Evolutionary conservation across 192 early-diverging fungal species (phyloP).

Genomic region (Gryganskiella cystojenkinii): DNA sequence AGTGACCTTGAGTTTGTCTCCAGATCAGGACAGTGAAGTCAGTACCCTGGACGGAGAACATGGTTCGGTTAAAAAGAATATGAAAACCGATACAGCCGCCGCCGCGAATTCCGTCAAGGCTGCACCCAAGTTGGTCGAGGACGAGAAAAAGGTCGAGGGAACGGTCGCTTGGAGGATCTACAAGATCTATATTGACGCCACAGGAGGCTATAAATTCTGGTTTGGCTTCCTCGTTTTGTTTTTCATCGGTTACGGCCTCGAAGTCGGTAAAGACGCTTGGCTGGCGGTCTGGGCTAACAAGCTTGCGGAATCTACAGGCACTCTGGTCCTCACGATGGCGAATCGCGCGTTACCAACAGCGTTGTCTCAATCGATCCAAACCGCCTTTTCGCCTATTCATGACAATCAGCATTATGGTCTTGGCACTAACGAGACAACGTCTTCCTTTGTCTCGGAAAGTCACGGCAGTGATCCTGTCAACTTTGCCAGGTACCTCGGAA

Average conservation of each 20-base stretch:
- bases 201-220: constrained; percentile 69
- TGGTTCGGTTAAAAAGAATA: constrained; percentile 50
- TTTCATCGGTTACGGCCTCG: constrained; percentile 39
- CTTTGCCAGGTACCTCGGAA: too few species aligned
- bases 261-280: constrained; percentile 61
- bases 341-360: too few species aligned
- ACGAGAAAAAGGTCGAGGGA: constrained; percentile 85
- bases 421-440: too few species aligned
- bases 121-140: constrained; percentile 70
- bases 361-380: too few species aligned
- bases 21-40: constrained; percentile 30
- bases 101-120: constrained; percentile 40
- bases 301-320: constrained; percentile 3
- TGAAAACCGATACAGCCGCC: constrained; percentile 24
- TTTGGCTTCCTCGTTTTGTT: constrained; percentile 51
- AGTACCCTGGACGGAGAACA: constrained; percentile 37
- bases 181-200: constrained; percentile 74
- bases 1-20: constrained; percentile 19
- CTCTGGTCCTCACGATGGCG: neutral
- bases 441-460: too few species aligned
- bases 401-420: too few species aligned
- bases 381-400: too few species aligned
- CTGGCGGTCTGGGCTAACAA: constrained; percentile 66
- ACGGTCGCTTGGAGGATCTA: constrained; percentile 79
- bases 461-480: too few species aligned